These are phyloP conservation scores for Aspergillus fumigatiaffinis DNA, from an alignment of 2,329 filamentous ascomycete species.

Conservation along the genomic window DNA sequence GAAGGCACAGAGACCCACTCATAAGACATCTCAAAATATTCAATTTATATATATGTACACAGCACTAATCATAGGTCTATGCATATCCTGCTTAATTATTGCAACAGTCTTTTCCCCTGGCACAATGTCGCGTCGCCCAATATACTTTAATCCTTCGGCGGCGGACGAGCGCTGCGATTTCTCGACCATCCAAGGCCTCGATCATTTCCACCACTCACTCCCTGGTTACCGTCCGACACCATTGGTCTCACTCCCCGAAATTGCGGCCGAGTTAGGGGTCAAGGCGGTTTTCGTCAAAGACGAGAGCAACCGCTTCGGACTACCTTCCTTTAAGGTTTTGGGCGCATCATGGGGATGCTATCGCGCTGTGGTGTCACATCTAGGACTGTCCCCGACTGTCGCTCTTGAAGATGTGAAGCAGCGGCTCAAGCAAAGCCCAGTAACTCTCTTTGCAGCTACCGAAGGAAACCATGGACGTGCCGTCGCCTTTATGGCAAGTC, in stretches of 20 bases:
- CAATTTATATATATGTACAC: background rate
- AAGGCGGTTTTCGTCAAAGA: constrained; percentile 64
- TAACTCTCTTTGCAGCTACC: constrained; percentile 60
- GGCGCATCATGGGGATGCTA: constrained; percentile 72
- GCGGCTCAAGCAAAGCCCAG: constrained; percentile 22
- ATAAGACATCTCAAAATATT: background rate
- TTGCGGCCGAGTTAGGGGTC: constrained; percentile 59
- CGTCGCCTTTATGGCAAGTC: constrained; percentile 62
- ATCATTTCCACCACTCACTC: constrained; percentile 55
- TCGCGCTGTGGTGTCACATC: constrained; percentile 49
- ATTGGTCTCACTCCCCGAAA: constrained; percentile 48
- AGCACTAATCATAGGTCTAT: background rate
- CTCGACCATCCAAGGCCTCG: constrained; percentile 10
- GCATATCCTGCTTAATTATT: background rate
- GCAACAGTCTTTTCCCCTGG: background rate
- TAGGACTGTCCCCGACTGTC: constrained; percentile 43
- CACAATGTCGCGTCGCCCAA: constrained; percentile 17
- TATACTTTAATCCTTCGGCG: constrained; percentile 24
- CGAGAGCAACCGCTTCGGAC: constrained; percentile 63
- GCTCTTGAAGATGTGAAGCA: constrained; percentile 44
- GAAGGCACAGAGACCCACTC: background rate
- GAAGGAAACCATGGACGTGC: constrained; percentile 77
- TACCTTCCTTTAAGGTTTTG: constrained; percentile 76
- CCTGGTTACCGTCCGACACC: constrained; percentile 56
- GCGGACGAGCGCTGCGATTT: constrained; percentile 12